A percentile compares a stretch with the other conserved stretches of the same genome.
These are phyloP conservation scores for Geranium incanum DNA, from an alignment of 441 rosid genomes.

Conservation along the genomic window DNA sequence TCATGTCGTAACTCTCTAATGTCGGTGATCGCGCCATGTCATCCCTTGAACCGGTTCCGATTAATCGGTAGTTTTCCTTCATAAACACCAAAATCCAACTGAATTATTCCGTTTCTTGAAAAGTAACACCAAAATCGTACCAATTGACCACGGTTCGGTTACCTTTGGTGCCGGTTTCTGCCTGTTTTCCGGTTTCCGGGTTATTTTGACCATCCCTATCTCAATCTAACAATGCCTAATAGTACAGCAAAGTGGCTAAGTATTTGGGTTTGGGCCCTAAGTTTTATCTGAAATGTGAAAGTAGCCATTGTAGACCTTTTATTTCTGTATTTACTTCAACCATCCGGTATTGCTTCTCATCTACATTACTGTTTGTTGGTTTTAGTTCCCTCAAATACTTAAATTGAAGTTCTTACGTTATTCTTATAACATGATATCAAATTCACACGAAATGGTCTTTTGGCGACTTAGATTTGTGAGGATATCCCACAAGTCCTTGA, in stretches of 20 bases:
- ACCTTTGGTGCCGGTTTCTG: no score
- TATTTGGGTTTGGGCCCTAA: not conserved
- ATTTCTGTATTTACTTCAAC: not conserved
- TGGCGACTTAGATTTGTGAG: slow-evolving; percentile 68
- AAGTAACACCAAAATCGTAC: no score
- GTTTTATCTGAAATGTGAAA: not conserved
- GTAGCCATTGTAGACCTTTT: not conserved
- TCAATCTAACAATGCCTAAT: not conserved
- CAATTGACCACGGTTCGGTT: no score
- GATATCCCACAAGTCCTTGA: slow-evolving; percentile 92
- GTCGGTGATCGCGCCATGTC: no score
- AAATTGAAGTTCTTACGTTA: slow-evolving; percentile 4
- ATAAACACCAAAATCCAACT: no score
- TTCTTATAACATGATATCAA: not conserved
- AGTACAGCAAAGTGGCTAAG: not conserved
- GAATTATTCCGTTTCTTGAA: no score
- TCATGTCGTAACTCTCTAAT: no score
- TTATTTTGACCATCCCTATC: no score
- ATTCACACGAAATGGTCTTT: not conserved
- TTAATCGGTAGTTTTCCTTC: no score
- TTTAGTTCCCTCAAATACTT: slow-evolving; percentile 5
- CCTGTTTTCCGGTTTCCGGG: no score
- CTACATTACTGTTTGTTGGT: not conserved
- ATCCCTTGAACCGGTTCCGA: no score
- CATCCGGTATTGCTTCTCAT: not conserved